Evolutionary conservation across 164 flowering plant genomes (phyloP).

Genomic region (Warburgia ugandensis): DNA sequence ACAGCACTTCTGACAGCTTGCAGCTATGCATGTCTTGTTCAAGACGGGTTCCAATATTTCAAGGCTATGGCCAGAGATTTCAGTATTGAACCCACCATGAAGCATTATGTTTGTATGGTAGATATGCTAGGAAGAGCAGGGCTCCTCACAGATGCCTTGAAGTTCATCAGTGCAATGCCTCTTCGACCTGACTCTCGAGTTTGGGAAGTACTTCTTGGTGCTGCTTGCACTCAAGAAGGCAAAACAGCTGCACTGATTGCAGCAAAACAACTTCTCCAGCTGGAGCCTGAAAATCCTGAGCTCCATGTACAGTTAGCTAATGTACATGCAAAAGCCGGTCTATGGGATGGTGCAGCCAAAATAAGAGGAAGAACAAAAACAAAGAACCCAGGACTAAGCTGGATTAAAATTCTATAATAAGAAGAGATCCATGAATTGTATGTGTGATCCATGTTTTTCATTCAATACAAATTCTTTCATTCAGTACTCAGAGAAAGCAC

Average conservation of each 20-base stretch:
- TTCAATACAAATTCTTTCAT: too few relatives aligned
- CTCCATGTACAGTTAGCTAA: slow-evolving; percentile 10
- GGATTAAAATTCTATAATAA: slow-evolving; percentile 6
- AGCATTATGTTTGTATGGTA: slow-evolving; percentile 15
- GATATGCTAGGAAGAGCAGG: slow-evolving; percentile 21
- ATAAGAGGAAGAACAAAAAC: slow-evolving; percentile 5
- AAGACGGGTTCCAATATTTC: slow-evolving; percentile 12
- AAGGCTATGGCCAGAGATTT: slow-evolving; percentile 5
- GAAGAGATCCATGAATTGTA: not conserved
- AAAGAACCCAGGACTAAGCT: slow-evolving; percentile 10
- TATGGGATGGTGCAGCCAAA: slow-evolving; percentile 9
- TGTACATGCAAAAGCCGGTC: slow-evolving; percentile 10
- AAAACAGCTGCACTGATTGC: slow-evolving; percentile 5
- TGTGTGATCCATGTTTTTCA: too few relatives aligned
- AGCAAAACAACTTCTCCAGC: slow-evolving; percentile 3
- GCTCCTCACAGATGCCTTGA: slow-evolving; percentile 8
- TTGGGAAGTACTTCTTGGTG: slow-evolving; percentile 18
- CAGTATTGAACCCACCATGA: slow-evolving; percentile 12
- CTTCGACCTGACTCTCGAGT: slow-evolving; percentile 7
- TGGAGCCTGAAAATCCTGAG: slow-evolving; percentile 8
- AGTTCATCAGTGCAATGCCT: slow-evolving; percentile 13
- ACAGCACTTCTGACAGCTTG: slow-evolving; percentile 13
- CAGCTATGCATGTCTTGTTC: slow-evolving; percentile 11
- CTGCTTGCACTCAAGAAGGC: slow-evolving; percentile 14
- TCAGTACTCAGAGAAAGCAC: too few relatives aligned